Evolutionary conservation across 108 stramenopile genomes (phyloP).

Genomic region (Skeletonema marinoi): DNA sequence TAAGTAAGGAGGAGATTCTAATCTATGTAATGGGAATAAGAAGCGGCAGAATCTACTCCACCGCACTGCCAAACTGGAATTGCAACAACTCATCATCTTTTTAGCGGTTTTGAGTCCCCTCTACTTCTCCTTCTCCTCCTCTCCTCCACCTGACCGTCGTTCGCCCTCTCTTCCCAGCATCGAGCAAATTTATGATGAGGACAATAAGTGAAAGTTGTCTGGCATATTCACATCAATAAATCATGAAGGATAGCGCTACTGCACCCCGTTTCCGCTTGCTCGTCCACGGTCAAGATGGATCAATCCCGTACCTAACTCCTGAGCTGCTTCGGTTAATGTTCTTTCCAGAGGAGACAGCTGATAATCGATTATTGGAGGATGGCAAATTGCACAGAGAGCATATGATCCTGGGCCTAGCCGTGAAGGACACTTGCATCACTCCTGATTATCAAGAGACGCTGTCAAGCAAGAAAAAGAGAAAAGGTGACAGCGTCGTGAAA

Average conservation of each 20-base stretch:
- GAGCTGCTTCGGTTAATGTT: slow-evolving; percentile 56
- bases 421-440: slow-evolving; percentile 68
- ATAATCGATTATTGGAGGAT: neutral
- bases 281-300: slow-evolving; percentile 73
- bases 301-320: slow-evolving; percentile 75
- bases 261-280: slow-evolving; percentile 49
- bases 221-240: neutral
- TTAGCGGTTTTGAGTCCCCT: too few species aligned
- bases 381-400: slow-evolving; percentile 28
- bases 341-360: slow-evolving; percentile 33
- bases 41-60: too few species aligned
- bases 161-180: too few species aligned
- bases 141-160: too few species aligned
- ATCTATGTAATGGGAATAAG: too few species aligned
- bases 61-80: too few species aligned
- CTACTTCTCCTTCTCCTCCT: too few species aligned
- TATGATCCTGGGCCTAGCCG: slow-evolving; percentile 73
- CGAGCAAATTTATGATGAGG: too few species aligned
- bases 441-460: slow-evolving; percentile 48
- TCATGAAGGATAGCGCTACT: neutral
- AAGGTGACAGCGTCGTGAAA: neutral
- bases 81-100: neutral
- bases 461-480: slow-evolving; percentile 17
- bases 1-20: too few species aligned
- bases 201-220: too few species aligned